Conservation (phyloP, 345 rosid genomes). For the Anastatica hierochuntica region DNA sequence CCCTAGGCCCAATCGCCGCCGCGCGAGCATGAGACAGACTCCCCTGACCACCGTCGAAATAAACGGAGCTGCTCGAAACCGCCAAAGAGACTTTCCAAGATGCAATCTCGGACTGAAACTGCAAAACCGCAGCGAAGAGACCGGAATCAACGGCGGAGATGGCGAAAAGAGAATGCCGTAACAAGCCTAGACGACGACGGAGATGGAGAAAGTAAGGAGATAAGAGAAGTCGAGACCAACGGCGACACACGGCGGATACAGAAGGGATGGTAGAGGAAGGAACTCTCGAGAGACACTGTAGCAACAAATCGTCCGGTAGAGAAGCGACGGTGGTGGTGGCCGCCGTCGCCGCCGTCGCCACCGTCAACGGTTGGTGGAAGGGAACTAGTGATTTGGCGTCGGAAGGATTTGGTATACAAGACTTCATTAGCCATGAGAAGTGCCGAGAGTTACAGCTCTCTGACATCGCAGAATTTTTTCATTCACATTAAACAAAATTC, state of each 20-base stretch:
- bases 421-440: constrained; percentile 87
- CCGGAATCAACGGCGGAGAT: constrained; percentile 40
- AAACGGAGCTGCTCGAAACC: constrained; percentile 11
- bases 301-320: constrained; percentile 72
- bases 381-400: constrained; percentile 29
- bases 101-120: constrained; percentile 6
- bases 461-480: constrained; percentile 38
- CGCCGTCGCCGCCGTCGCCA: not conserved
- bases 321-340: constrained; percentile 29
- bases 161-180: constrained; percentile 50
- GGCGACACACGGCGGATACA: constrained; percentile 62
- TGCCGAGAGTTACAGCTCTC: constrained; percentile 83
- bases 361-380: constrained; percentile 12
- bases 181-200: constrained; percentile 47
- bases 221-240: constrained; percentile 67
- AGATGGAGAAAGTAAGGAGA: constrained; percentile 53
- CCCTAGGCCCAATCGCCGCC: constrained; percentile 53
- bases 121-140: constrained; percentile 43
- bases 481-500: not conserved
- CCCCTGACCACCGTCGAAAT: constrained; percentile 21
- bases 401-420: constrained; percentile 63
- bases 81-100: constrained; percentile 33
- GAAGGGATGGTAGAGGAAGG: constrained; percentile 59
- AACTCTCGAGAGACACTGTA: constrained; percentile 65
- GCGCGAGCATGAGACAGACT: constrained; percentile 43